Evolutionary conservation across 176 grass and related monocot genomes (phyloP), one percentile per base, ranked within the genome.

Genomic region (Paspalum vaginatum): DNA sequence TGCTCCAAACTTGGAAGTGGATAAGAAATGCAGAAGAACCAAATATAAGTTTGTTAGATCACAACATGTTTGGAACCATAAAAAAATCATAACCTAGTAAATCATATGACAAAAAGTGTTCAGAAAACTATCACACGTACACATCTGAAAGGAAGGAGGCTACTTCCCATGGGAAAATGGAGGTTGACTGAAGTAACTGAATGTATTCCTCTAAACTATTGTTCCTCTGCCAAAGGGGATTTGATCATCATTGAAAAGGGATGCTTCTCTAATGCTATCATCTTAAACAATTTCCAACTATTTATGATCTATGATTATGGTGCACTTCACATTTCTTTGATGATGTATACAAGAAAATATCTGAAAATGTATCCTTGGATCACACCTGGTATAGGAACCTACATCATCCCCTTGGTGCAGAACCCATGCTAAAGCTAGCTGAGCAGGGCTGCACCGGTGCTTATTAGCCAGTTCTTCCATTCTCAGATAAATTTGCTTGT

Each of bases 381-480:
- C 42, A 43, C 42, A 43, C 42, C 42, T 85, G 93, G 93, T 67
- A 97, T 91, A 11, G 88, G 93, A 84, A 85, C 88, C 88, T 7
- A 97, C 88, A 85, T 91, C 85, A 45, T 89, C 77, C 64, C 93
- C 93, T 89, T 93, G 93, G 59, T 93, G 85, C 14, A 93, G 66
- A 75, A 97, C 80, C 93, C 90, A 97, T 56, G 93, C 88, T 27
- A 93, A 69, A 83, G 93, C 93, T 79, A 93, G 77, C 52, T 91
- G 90, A 83, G 77, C 68, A 57, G 88, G 72, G 63, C 79, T 89
- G 22, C 93, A 89, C 41, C 91, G 78, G 45, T 97, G 93, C 76
- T 93, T 97, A 61, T 79, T 85, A 8, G 88, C 85, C 14, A 93
- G 73, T 39, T 79, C 80, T 21, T 75, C 85, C 40, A 93, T 51